phyloP scores from a whole-genome alignment of 768 basidiomycete genomes.

The Trichaptum fuscoviolaceum region DNA sequence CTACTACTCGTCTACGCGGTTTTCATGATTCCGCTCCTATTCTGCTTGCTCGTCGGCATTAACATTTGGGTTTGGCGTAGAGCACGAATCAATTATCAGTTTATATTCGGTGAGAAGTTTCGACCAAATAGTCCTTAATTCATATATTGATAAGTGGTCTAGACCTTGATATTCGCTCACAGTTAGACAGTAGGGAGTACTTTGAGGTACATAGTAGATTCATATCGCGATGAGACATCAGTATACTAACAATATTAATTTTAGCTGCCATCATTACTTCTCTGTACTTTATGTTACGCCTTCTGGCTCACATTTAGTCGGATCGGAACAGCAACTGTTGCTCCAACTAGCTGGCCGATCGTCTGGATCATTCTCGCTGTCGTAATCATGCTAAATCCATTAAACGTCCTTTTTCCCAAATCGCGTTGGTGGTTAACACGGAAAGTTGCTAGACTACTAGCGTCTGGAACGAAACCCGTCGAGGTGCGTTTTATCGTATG shows the following conservation, averaged over 20 bases:
- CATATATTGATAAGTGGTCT: slow-evolving; percentile 6
- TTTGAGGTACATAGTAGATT: slow-evolving; percentile 41
- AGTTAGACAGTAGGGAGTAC: slow-evolving; percentile 75
- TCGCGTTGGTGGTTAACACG: slow-evolving; percentile 81
- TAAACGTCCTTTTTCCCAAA: slow-evolving; percentile 56
- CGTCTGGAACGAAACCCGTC: slow-evolving; percentile 66
- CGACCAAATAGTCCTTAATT: neutral
- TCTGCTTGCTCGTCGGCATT: slow-evolving; percentile 72
- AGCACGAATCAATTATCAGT: slow-evolving; percentile 86
- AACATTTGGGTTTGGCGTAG: slow-evolving; percentile 77
- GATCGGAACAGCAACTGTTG: slow-evolving; percentile 46
- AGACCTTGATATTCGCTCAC: slow-evolving; percentile 69
- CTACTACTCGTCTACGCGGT: slow-evolving; percentile 77
- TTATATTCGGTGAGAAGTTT: slow-evolving; percentile 69
- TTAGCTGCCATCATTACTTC: slow-evolving; percentile 77
- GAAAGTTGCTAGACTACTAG: slow-evolving; percentile 54
- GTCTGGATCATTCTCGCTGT: slow-evolving; percentile 69
- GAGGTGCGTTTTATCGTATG: slow-evolving; percentile 46
- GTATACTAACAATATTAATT: neutral
- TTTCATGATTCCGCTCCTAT: slow-evolving; percentile 67
- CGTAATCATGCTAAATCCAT: slow-evolving; percentile 66
- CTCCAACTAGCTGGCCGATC: slow-evolving; percentile 73
- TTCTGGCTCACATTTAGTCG: slow-evolving; percentile 81
- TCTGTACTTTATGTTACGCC: slow-evolving; percentile 66
- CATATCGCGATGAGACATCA: neutral